Evolutionary conservation across 1,139 yeast species (phyloP).

Genomic region (Nadsonia starkeyi-henricii): DNA sequence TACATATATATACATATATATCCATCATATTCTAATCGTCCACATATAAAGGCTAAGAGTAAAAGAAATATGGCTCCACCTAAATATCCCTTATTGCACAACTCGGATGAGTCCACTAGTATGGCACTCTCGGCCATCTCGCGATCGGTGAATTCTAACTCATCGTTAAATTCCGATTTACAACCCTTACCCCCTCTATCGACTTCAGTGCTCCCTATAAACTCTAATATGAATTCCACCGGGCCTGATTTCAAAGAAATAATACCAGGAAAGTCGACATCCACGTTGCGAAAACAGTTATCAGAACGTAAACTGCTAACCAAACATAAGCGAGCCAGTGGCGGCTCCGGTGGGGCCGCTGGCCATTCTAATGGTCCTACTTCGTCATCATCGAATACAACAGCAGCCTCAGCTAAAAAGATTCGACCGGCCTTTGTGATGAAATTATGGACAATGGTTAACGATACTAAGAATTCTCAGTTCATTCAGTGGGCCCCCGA

Average conservation of each 20-base stretch:
- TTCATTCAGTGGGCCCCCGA: conserved; percentile 76
- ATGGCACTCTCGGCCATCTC: background rate
- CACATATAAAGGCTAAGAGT: too few species aligned
- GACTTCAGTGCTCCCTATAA: background rate
- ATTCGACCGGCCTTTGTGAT: conserved; percentile 76
- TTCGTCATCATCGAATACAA: background rate
- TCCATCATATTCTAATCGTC: too few species aligned
- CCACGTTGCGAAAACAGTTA: background rate
- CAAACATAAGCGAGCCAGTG: background rate
- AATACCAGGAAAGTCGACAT: too few species aligned
- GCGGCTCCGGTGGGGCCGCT: background rate
- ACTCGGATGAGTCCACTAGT: background rate
- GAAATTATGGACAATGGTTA: conserved; percentile 92
- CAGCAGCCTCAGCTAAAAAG: conserved; percentile 15
- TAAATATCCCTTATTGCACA: background rate
- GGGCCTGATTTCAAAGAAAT: too few species aligned
- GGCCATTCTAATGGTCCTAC: background rate
- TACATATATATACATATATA: too few species aligned
- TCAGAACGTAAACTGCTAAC: background rate
- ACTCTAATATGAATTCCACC: background rate
- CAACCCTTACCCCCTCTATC: background rate
- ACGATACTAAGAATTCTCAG: conserved; percentile 54
- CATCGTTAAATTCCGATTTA: background rate
- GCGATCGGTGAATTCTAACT: background rate
- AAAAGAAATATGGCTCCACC: background rate